These are phyloP conservation scores for Arabis alpina DNA, from an alignment of 345 rosid genomes.

Conservation along the genomic window DNA sequence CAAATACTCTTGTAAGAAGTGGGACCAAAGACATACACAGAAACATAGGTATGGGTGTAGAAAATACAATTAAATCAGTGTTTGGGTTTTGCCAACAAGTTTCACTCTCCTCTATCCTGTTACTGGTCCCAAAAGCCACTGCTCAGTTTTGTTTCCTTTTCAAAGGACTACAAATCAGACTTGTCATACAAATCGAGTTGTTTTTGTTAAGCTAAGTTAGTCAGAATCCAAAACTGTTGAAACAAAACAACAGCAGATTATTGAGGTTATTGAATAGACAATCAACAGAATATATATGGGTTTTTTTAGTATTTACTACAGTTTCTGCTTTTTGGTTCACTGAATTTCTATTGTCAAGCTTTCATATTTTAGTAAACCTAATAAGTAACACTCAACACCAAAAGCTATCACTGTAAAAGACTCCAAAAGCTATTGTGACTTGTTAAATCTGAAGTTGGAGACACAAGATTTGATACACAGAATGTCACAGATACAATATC, in stretches of 20 bases:
- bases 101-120: slow-evolving; percentile 37
- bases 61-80: slow-evolving; percentile 28
- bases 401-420: too few relatives aligned
- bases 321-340: slow-evolving; percentile 10
- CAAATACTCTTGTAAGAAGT: slow-evolving; percentile 35
- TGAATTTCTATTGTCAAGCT: too few relatives aligned
- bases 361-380: too few relatives aligned
- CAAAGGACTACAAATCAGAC: slow-evolving; percentile 22
- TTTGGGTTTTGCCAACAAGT: slow-evolving; percentile 40
- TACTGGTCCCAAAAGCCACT: slow-evolving; percentile 33
- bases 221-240: slow-evolving; percentile 10
- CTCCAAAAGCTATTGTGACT: slow-evolving; percentile 11
- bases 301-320: slow-evolving; percentile 11
- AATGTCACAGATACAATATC: too few relatives aligned
- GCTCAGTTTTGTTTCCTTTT: slow-evolving; percentile 31
- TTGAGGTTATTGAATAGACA: slow-evolving; percentile 20
- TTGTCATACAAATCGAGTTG: slow-evolving; percentile 29
- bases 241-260: slow-evolving; percentile 14
- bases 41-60: slow-evolving; percentile 32
- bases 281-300: slow-evolving; percentile 24
- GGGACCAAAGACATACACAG: slow-evolving; percentile 46
- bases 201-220: slow-evolving; percentile 26
- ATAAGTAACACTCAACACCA: too few relatives aligned
- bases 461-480: slow-evolving; percentile 29
- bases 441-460: neutral